A percentile compares a stretch with the other conserved stretches of the same genome.
These are phyloP conservation scores for Didymellaceae sp. DNA, from an alignment of 2,329 filamentous ascomycete species.

Conservation along the genomic window DNA sequence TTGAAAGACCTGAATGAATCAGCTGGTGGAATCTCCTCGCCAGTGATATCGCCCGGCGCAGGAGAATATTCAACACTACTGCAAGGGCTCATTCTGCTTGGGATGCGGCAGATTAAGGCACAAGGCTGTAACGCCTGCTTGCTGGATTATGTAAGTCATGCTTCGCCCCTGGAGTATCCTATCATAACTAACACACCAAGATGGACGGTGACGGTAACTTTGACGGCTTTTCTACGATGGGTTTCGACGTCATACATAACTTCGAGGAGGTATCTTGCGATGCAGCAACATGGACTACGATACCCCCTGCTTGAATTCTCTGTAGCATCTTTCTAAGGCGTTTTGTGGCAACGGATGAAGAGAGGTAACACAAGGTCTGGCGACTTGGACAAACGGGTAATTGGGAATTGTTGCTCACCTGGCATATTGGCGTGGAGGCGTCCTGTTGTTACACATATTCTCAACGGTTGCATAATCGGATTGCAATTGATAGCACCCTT, in stretches of 20 bases:
- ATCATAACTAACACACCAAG: slow-evolving; percentile 53
- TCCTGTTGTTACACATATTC: background rate
- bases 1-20: slow-evolving; percentile 65
- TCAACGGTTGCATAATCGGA: background rate
- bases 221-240: slow-evolving; percentile 78
- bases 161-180: background rate
- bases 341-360: slow-evolving; percentile 8
- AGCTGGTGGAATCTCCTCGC: slow-evolving; percentile 79
- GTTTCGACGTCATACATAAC: slow-evolving; percentile 77
- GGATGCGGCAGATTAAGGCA: slow-evolving; percentile 80
- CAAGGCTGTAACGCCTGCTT: slow-evolving; percentile 76
- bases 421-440: slow-evolving; percentile 12
- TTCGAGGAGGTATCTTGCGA: slow-evolving; percentile 83
- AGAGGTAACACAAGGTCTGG: slow-evolving; percentile 9
- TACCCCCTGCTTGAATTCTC: slow-evolving; percentile 50
- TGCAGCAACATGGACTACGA: slow-evolving; percentile 66
- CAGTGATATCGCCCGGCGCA: slow-evolving; percentile 72
- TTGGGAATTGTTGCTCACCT: slow-evolving; percentile 9
- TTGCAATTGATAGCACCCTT: background rate
- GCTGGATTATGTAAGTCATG: slow-evolving; percentile 76
- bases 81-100: slow-evolving; percentile 81
- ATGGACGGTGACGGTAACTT: slow-evolving; percentile 74
- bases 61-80: slow-evolving; percentile 74
- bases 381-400: slow-evolving; percentile 1
- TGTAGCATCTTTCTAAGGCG: background rate